Evolutionary conservation across 305 asterid genomes (phyloP), one percentile per base, ranked within the genome.

Genomic region (Fraxinus sp.): DNA sequence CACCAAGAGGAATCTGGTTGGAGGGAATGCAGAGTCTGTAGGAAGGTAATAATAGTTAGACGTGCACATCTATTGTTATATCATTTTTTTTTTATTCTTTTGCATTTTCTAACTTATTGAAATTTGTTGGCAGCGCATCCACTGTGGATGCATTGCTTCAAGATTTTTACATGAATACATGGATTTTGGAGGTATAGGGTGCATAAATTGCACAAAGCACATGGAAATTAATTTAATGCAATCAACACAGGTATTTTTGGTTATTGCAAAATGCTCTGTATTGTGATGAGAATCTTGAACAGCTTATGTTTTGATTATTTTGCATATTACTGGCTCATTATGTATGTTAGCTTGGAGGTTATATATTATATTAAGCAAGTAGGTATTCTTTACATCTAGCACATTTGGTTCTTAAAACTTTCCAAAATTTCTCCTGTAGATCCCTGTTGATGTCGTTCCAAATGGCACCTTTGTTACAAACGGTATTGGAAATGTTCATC

Each of bases 131-230:
- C 91, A 97, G 99, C 89, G 84, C 32, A 79, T 95, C 82, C 99
- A 95, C 85, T 93, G 98, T 86, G 99, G 99, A 35, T 97, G 98
- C 81, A 85, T 94, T 64, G 97, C 97, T 82, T 97, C 99, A 74
- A 93, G 86, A 82, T 73, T 87, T 88, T 88, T 93, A 83, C 89
- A 86, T 13, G 98, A 95, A 49, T 90, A 76, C 92, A 84, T 95
- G 96, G 99, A 97, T 87, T 85, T 84, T 33, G 98, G 99, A 36
- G 99, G 99, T 52, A 85, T 95, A 77, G 89, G 88, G 11, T 97
- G 98, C 87, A 82, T 80, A 80, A 90, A 85, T 79, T 97, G 99
- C 83, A 82, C 90, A 72, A 92, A 89, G 81, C 91, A 78, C 72
- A 80, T 89, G 89, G 96, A 92, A 76, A 84, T 89, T 83, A 92